A percentile compares a stretch with the other conserved stretches of the same genome.
These are phyloP conservation scores for Aspergillus persii DNA, from an alignment of 2,329 filamentous ascomycete genomes.

Conservation along the genomic window DNA sequence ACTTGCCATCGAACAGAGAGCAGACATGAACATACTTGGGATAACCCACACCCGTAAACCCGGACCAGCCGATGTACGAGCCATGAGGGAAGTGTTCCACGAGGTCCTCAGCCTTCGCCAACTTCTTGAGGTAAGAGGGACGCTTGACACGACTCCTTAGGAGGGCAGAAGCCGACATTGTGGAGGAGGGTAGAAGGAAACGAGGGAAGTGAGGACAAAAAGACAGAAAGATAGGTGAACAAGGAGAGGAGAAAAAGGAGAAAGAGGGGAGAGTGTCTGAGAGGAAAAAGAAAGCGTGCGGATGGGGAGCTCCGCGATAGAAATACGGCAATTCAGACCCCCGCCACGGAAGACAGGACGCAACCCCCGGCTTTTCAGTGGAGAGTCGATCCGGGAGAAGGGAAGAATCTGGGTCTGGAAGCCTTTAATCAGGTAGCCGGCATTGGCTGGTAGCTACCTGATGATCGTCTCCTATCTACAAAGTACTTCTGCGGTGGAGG, in stretches of 20 bases:
- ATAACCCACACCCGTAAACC: slow-evolving; percentile 87
- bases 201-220: slow-evolving; percentile 9
- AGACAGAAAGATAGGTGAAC: slow-evolving; percentile 2
- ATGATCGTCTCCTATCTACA: too few relatives aligned
- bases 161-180: slow-evolving; percentile 64
- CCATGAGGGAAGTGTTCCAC: slow-evolving; percentile 79
- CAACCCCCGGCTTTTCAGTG: slow-evolving; percentile 7
- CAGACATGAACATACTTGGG: slow-evolving; percentile 64
- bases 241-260: slow-evolving; percentile 1
- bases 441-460: not conserved
- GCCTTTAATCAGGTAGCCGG: not conserved
- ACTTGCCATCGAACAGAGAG: not conserved
- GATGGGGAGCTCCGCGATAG: slow-evolving; percentile 8
- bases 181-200: slow-evolving; percentile 8
- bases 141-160: slow-evolving; percentile 73
- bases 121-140: slow-evolving; percentile 75
- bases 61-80: slow-evolving; percentile 86
- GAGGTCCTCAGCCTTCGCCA: slow-evolving; percentile 75
- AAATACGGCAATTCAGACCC: slow-evolving; percentile 12
- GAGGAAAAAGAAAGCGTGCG: slow-evolving; percentile 9
- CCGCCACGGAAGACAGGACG: slow-evolving; percentile 5
- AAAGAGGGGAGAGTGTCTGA: slow-evolving; percentile 7
- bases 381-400: slow-evolving; percentile 7
- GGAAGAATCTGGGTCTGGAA: not conserved
- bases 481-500: too few relatives aligned